Conservation (phyloP, 2,329 filamentous ascomycete species). For the Hymenoscyphus repandus region DNA sequence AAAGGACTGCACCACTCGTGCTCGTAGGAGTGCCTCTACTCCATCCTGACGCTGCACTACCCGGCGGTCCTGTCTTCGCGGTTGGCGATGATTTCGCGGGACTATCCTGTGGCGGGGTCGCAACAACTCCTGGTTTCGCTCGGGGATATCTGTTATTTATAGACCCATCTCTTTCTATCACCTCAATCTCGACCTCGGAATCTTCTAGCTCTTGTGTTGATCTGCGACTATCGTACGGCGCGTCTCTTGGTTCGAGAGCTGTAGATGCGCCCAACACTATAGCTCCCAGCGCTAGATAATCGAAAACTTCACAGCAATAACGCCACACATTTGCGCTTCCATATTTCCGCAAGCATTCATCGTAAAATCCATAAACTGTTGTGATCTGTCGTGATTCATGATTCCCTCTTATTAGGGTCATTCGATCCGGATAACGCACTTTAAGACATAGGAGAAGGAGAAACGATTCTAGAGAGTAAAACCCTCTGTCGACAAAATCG, state of each 20-base stretch:
- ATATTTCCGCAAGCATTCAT: conserved; percentile 94
- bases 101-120: conserved; percentile 33
- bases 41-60: conserved; percentile 70
- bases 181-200: conserved; percentile 84
- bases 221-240: conserved; percentile 40
- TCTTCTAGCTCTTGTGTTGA: conserved; percentile 47
- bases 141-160: conserved; percentile 69
- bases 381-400: conserved; percentile 97
- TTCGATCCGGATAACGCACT: conserved; percentile 94
- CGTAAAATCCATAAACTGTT: conserved; percentile 96
- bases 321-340: conserved; percentile 95
- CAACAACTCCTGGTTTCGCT: conserved; percentile 28
- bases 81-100: conserved; percentile 37
- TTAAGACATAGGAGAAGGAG: conserved; percentile 92
- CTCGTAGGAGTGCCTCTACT: conserved; percentile 61
- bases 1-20: conserved; percentile 78
- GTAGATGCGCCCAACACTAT: conserved; percentile 88
- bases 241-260: conserved; percentile 46
- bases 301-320: conserved; percentile 96
- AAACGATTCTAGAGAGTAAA: conserved; percentile 97
- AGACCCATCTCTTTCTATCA: conserved; percentile 77
- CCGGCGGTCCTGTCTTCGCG: conserved; percentile 64
- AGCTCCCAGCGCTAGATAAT: conserved; percentile 96
- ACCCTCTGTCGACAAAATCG: conserved; percentile 96
- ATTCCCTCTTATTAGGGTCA: conserved; percentile 92